Evolutionary conservation across 257 asterid genomes (phyloP), one percentile per base, ranked within the genome.

Genomic region (Fraxinus pennsylvanica): DNA sequence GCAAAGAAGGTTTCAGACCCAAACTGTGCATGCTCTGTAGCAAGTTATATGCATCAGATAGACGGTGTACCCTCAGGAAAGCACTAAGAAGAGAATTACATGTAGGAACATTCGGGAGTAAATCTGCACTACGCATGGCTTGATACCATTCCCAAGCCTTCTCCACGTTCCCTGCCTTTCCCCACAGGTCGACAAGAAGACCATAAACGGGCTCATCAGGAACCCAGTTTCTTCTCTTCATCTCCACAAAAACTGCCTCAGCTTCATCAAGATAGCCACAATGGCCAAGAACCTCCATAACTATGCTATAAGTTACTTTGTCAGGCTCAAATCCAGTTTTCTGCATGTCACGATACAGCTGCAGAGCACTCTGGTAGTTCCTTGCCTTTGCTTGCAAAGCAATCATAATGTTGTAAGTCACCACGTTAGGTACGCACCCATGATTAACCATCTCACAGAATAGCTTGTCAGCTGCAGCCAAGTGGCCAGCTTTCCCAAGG

Each of bases 161-260:
- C 74, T 93, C 98, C 0, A 85, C 94, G 35, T 95, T 88, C n/a
- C 99, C 97, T 1, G 94, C 85, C 82, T 95, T 95, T 13, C 99
- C 99, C 97, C 98, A 95, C 45, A 95, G 63, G 84, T 93, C 99
- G 13, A 95, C 98, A 9, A 93, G 87, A 74, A 95, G 97, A 35
- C 99, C 98, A 38, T 95, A 95, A 61, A 91, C 97, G 1, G 97
- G 98, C 84, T 95, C 98, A 38, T 95, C 99, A 0, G 98, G 99
- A 21, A 95, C 85, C 98, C 98, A 95, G 39, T 93, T 91, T 84
- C 88, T 95, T 36, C 91, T 81, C 80, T 87, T 91, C 99, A 95
- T 91, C 87, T 95, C 98, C 0, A 76, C 74, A 75, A 95, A 95
- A 74, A 95, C 86, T 4, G 92, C 96, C 90, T 95, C 99, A 0